Conservation (phyloP, 129 eudicot species). For the Silybum marianum region DNA sequence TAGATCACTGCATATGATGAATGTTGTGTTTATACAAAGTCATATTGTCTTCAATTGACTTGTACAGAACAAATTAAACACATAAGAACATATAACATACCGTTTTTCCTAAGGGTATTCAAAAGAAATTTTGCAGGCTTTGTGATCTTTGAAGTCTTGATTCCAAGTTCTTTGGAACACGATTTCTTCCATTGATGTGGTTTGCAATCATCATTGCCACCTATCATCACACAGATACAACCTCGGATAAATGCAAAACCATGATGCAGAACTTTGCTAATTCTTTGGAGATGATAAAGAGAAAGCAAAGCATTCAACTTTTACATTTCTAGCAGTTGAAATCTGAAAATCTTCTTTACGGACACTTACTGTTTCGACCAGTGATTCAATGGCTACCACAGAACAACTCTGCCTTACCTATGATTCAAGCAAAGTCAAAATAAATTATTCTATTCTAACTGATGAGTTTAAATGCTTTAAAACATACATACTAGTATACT, state of each 20-base stretch:
- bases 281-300: not conserved
- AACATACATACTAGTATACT: too few species aligned
- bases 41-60: not conserved
- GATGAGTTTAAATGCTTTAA: too few species aligned
- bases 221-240: constrained; percentile 15
- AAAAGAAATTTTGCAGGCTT: constrained; percentile 52
- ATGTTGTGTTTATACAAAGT: not conserved
- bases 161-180: constrained; percentile 60
- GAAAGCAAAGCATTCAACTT: constrained; percentile 23
- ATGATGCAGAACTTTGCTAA: not conserved
- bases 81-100: constrained; percentile 37
- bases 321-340: constrained; percentile 30
- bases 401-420: too few species aligned
- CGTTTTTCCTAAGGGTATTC: constrained; percentile 53
- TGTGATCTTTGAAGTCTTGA: constrained; percentile 48
- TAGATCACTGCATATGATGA: not conserved
- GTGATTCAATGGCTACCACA: too few species aligned
- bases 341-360: constrained; percentile 26
- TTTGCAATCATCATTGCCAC: constrained; percentile 32
- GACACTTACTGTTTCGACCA: constrained; percentile 40
- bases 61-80: not conserved
- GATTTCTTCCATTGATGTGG: constrained; percentile 59
- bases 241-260: not conserved
- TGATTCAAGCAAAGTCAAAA: not conserved
- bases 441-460: too few species aligned